Percentiles rank a stretch among this genome's conserved stretches.
Evolutionary conservation across 495 filamentous ascomycete species (phyloP).

Genomic region (Penicillium psychrofluorescens): DNA sequence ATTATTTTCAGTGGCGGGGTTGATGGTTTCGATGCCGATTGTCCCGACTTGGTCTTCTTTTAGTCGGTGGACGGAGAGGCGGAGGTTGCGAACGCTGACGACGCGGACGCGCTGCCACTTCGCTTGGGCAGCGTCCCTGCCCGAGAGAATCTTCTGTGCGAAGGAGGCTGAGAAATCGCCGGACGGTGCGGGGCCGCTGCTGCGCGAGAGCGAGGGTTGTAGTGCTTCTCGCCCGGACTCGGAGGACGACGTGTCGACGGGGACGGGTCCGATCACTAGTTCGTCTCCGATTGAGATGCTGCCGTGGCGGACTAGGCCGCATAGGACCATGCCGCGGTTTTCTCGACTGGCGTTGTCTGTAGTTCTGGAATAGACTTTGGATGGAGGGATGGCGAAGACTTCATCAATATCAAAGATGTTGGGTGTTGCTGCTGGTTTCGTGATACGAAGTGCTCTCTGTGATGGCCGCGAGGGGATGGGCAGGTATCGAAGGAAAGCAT

Average conservation of each 20-base stretch:
- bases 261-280: conserved; percentile 73
- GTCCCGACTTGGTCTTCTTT: conserved; percentile 82
- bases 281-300: conserved; percentile 70
- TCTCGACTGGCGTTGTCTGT: conserved; percentile 27
- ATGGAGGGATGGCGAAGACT: conserved; percentile 55
- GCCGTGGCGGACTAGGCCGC: conserved; percentile 76
- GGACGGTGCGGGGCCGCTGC: conserved; percentile 24
- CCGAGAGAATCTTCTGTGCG: conserved; percentile 15
- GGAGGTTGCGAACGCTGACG: conserved; percentile 78
- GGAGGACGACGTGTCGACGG: conserved; percentile 24
- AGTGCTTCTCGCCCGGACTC: no score
- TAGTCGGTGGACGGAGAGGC: conserved; percentile 73
- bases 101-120: conserved; percentile 74
- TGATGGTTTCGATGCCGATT: conserved; percentile 64
- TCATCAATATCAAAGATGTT: conserved; percentile 86
- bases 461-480: conserved; percentile 59
- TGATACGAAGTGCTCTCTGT: conserved; percentile 15
- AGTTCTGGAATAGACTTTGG: conserved; percentile 36
- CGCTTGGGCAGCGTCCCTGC: conserved; percentile 23
- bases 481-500: conserved; percentile 71
- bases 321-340: conserved; percentile 61
- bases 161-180: conserved; percentile 29
- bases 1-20: conserved; percentile 9
- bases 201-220: background rate
- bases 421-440: conserved; percentile 13